Base-by-base conservation (phyloP, 2,329 filamentous ascomycete species). In the Xylaria sp. region DNA sequence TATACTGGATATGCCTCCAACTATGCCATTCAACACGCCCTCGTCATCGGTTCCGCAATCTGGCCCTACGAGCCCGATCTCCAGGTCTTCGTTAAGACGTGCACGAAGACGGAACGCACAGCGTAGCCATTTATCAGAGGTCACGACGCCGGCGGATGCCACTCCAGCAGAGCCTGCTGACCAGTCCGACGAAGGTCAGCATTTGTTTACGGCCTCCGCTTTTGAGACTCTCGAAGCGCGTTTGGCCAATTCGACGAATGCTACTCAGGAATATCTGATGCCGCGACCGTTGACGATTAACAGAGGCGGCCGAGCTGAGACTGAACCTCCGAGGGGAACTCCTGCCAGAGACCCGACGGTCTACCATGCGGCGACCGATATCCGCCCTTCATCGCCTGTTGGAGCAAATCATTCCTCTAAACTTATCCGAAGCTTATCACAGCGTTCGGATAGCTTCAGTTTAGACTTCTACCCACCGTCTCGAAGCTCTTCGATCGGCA, bases 121-220 rank as follows among this genome's bases (percentile, higher is more conserved):
- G 34, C 60, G 61, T 6, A 70, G 68, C 21, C 64, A 56, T 17
- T 43, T 70, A 18, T 69, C 67, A 2, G 68, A 70, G 58, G 63
- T 70, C 5, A 69, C 67, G 2, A 69, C 64, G 3, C 64, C 64
- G 7, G 66, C 66, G 9, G 60, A 68, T 8, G 37, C 44, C 9
- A 52, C 50, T 7, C 52, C 54, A 19, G 44, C 43, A 11, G 60
- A 63, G 7, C 37, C 46, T 22, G 34, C 37, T 6, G 47, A 60
- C 26, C 54, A 56, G 1, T 44, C 39, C 16, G 39, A 2, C 11
- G 48, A 51, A 26, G 22, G 43, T 17, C 29, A 24, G n/a, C 19
- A 20, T 7, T 45, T 47, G 9, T n/a, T 54, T 17, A 39, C 50
- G 9, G 48, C 22, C 38, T 42, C 53, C 22, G 45, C 50, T 19